Evolutionary conservation across 1,284 basidiomycete genomes (phyloP), one percentile per base, ranked within the genome.

Genomic region (Amylostereum chailletii): DNA sequence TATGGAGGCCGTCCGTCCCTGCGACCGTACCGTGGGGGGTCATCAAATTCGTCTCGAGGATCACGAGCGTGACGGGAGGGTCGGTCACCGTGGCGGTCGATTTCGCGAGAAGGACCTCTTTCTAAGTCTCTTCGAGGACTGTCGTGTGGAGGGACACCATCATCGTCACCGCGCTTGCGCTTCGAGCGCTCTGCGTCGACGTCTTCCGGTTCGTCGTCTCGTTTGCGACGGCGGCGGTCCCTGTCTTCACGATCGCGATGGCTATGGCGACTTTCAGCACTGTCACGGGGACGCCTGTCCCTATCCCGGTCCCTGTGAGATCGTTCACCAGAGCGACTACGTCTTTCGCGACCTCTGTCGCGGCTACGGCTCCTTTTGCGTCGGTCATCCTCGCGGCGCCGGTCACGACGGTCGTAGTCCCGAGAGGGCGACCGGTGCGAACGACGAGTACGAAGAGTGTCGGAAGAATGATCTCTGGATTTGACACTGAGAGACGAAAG

Each of bases 361-460:
- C 70, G 71, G 58, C 80, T 82, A 47, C 71, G 74, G 55, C 52
- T 61, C 43, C 47, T 58, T 58, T 71, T 76, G 37, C 72, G 73
- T 55, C 63, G 71, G 36, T 81, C 76, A 43, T 79, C 78, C n/a
- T 81, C 80, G 48, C 72, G 70, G 43, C 75, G 72, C 48, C 70
- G 71, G 29, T 77, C 76, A 57, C 74, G 72, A 19, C 54, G 61
- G 30, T 57, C 55, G 55, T 63, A 70, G 30, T 77, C 75, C 40
- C 68, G 68, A 36, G 86, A 88, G 46, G 69, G 68, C 27, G 87
- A 89, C 53, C 79, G 74, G 58, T 86, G 83, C 41, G 86, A 89
- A 52, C 75, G 75, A 57, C 72, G 75, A 34, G 84, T 86, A 44
- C 76, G 77, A 55, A 79, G 76, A 26, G 85, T 88, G 60, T 87